These are phyloP conservation scores for Lophiostoma macrostomum DNA, from an alignment of 495 filamentous ascomycete genomes.

Conservation along the genomic window DNA sequence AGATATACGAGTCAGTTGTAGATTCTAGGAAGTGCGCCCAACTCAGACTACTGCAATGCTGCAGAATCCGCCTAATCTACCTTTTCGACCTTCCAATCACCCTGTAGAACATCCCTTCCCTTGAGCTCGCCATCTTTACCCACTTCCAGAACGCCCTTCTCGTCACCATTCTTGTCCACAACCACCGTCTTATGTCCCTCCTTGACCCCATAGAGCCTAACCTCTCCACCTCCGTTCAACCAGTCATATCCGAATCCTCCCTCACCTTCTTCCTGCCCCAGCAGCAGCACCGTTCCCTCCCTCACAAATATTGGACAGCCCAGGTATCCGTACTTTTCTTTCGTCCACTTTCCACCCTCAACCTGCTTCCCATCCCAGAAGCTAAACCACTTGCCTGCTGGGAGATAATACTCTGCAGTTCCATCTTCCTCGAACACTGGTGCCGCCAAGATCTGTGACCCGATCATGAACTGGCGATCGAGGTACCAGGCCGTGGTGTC, in stretches of 20 bases:
- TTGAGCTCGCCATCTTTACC: conserved; percentile 22
- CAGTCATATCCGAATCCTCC: conserved; percentile 34
- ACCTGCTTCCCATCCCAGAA: conserved; percentile 72
- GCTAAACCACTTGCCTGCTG: conserved; percentile 72
- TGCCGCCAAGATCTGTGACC: conserved; percentile 32
- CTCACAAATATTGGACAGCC: conserved; percentile 33
- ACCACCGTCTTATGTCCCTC: conserved; percentile 26
- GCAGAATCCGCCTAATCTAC: conserved; percentile 11
- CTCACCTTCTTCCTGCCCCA: conserved; percentile 30
- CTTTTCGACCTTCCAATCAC: conserved; percentile 26
- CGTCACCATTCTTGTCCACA: conserved; percentile 26
- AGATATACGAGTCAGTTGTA: too few species aligned
- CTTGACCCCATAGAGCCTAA: conserved; percentile 27
- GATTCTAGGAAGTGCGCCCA: too few species aligned
- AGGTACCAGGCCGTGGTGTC: conserved; percentile 35
- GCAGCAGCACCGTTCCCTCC: conserved; percentile 33
- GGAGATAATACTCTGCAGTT: conserved; percentile 71
- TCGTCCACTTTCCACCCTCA: conserved; percentile 30
- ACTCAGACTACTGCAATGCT: neutral
- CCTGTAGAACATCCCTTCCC: conserved; percentile 12
- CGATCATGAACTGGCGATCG: conserved; percentile 40
- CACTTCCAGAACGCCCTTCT: conserved; percentile 21
- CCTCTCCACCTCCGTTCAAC: conserved; percentile 25
- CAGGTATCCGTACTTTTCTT: conserved; percentile 33
- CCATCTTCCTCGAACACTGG: conserved; percentile 37